These are phyloP conservation scores for Wallacemonas sp. DNA, from an alignment of 208 protist species.

Conservation along the genomic window DNA sequence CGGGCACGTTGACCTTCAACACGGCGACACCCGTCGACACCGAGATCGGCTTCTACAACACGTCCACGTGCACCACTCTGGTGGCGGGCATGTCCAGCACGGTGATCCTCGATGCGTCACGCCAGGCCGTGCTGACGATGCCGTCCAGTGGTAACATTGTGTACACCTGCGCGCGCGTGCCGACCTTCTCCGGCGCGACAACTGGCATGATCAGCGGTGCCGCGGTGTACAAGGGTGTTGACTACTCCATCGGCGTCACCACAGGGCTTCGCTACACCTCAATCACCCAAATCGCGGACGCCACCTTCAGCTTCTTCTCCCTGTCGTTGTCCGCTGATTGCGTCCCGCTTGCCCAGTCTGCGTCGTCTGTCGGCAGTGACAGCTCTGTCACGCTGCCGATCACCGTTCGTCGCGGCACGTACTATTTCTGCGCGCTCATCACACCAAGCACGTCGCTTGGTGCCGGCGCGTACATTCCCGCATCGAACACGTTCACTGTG, in stretches of 20 bases:
- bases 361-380: conserved; percentile 16
- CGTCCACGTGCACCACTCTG: conserved; percentile 19
- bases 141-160: conserved; percentile 19
- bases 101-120: conserved; percentile 15
- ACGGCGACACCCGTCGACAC: conserved; percentile 43
- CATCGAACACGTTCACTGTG: conserved; percentile 30
- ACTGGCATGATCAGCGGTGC: conserved; percentile 24
- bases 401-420: conserved; percentile 40
- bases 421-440: conserved; percentile 59
- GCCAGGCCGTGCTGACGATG: conserved; percentile 19
- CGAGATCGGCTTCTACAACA: conserved; percentile 44
- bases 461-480: conserved; percentile 50
- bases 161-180: conserved; percentile 42
- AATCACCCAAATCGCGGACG: conserved; percentile 18
- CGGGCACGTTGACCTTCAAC: conserved; percentile 32
- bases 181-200: conserved; percentile 21
- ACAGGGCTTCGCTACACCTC: conserved; percentile 50
- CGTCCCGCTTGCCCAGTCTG: conserved; percentile 36
- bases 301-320: conserved; percentile 35
- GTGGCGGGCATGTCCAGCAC: conserved; percentile 5
- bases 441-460: conserved; percentile 15
- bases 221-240: conserved; percentile 21
- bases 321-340: conserved; percentile 41
- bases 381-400: conserved; percentile 31
- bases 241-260: conserved; percentile 32